phyloP scores from a whole-genome alignment of 2,329 filamentous ascomycete species.

The Neofusicoccum cordaticola region DNA sequence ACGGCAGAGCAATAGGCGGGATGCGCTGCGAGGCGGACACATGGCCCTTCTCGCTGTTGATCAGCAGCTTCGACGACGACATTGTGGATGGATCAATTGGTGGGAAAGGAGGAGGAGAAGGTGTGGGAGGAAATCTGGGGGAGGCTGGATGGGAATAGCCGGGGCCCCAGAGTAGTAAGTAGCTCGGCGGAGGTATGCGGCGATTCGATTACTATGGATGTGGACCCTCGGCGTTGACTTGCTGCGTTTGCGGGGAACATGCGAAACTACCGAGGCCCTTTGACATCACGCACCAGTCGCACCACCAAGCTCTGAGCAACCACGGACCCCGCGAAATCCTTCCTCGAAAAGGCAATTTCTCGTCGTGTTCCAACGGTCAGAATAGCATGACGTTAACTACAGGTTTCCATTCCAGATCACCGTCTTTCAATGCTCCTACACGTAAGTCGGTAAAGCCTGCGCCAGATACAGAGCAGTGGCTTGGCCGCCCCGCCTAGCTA shows the following conservation, averaged over 20 bases:
- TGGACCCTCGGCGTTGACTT: not conserved
- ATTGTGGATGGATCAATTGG: not conserved
- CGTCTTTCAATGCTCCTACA: too few species aligned
- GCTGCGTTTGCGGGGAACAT: slow-evolving; percentile 7
- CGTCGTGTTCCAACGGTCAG: too few species aligned
- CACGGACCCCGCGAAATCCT: too few species aligned
- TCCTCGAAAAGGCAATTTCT: too few species aligned
- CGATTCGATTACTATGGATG: slow-evolving; percentile 8
- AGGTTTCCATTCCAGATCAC: too few species aligned
- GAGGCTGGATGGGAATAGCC: not conserved
- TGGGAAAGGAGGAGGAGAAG: not conserved
- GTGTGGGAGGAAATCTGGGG: not conserved
- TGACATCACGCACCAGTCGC: not conserved
- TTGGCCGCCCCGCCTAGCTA: not conserved
- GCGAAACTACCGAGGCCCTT: slow-evolving; percentile 11
- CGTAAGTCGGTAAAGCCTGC: too few species aligned
- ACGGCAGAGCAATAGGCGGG: slow-evolving; percentile 56
- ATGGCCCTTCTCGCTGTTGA: slow-evolving; percentile 36
- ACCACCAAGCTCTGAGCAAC: not conserved
- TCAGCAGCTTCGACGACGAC: slow-evolving; percentile 26
- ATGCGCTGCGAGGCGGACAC: slow-evolving; percentile 54
- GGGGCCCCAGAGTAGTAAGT: slow-evolving; percentile 14
- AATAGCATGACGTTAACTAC: too few species aligned
- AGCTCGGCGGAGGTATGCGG: slow-evolving; percentile 5
- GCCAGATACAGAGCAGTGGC: too few species aligned